Evolutionary conservation across 192 early-diverging fungal genomes (phyloP).

Genomic region (Phycomyces blakesleeanus): DNA sequence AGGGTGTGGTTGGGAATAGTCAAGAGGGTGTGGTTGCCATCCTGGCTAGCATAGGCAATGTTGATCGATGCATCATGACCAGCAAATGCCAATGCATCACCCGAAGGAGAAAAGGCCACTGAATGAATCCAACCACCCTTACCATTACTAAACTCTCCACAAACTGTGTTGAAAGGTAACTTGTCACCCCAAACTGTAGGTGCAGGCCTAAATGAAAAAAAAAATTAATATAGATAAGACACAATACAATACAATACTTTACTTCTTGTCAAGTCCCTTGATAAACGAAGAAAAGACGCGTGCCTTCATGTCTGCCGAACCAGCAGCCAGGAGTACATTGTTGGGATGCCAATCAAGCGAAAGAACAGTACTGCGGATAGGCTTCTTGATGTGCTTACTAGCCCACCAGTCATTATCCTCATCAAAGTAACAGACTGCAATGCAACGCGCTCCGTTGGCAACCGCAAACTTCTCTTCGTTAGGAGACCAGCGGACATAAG

Average conservation of each 20-base stretch:
- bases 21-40: slow-evolving; percentile 42
- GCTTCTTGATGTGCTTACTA: slow-evolving; percentile 92
- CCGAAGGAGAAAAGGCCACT: slow-evolving; percentile 88
- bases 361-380: slow-evolving; percentile 84
- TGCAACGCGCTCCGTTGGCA: slow-evolving; percentile 85
- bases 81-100: slow-evolving; percentile 79
- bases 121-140: slow-evolving; percentile 89
- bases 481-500: slow-evolving; percentile 90
- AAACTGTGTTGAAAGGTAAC: slow-evolving; percentile 88
- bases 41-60: slow-evolving; percentile 66
- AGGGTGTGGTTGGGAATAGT: slow-evolving; percentile 62
- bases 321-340: slow-evolving; percentile 90
- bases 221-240: not conserved
- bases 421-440: slow-evolving; percentile 94
- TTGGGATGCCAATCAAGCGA: slow-evolving; percentile 96
- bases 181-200: slow-evolving; percentile 90
- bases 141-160: slow-evolving; percentile 76
- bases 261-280: slow-evolving; percentile 91
- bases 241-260: too few species aligned
- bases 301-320: slow-evolving; percentile 81
- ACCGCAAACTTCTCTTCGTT: slow-evolving; percentile 98
- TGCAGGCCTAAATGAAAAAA: slow-evolving; percentile 55
- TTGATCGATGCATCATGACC: slow-evolving; percentile 85
- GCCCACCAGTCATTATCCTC: slow-evolving; percentile 97
- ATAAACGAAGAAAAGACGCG: slow-evolving; percentile 94